Evolutionary conservation across 2,329 filamentous ascomycete species (phyloP).

Genomic region (Verticillium klebahnii): DNA sequence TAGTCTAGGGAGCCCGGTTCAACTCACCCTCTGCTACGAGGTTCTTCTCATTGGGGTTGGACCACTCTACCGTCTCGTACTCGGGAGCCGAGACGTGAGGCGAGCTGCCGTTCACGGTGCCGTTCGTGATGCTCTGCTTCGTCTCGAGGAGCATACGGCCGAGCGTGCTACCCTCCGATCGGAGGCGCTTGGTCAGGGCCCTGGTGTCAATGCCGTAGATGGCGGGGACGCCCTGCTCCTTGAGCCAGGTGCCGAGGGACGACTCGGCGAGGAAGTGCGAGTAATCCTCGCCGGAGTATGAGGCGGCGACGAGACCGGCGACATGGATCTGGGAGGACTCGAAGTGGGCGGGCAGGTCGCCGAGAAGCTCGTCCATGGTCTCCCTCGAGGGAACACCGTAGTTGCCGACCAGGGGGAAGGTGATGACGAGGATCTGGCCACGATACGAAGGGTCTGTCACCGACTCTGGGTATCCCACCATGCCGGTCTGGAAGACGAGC

Average conservation of each 20-base stretch:
- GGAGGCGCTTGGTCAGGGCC: slow-evolving; percentile 88
- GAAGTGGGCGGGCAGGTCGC: slow-evolving; percentile 86
- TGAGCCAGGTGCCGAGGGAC: slow-evolving; percentile 90
- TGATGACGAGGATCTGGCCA: slow-evolving; percentile 93
- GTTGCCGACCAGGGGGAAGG: slow-evolving; percentile 92
- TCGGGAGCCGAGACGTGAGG: slow-evolving; percentile 22
- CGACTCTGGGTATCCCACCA: slow-evolving; percentile 97
- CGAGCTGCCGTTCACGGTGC: slow-evolving; percentile 27
- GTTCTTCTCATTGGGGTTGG: slow-evolving; percentile 88
- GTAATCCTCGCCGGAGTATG: slow-evolving; percentile 91
- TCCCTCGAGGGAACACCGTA: slow-evolving; percentile 93
- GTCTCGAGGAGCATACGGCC: slow-evolving; percentile 76
- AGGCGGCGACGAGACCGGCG: slow-evolving; percentile 83
- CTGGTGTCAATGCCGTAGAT: slow-evolving; percentile 95
- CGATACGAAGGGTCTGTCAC: slow-evolving; percentile 84
- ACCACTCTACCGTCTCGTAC: slow-evolving; percentile 83
- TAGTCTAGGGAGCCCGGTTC: slow-evolving; percentile 9
- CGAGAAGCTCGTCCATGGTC: slow-evolving; percentile 76
- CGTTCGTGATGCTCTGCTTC: slow-evolving; percentile 45
- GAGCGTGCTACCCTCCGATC: slow-evolving; percentile 93
- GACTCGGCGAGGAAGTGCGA: slow-evolving; percentile 91
- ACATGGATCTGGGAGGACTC: slow-evolving; percentile 92
- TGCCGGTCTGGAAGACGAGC: slow-evolving; percentile 98
- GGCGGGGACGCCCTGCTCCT: slow-evolving; percentile 89
- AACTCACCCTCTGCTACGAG: slow-evolving; percentile 87